These are phyloP conservation scores for Vicia faba DNA, from an alignment of 306 rosid genomes.

Conservation along the genomic window DNA sequence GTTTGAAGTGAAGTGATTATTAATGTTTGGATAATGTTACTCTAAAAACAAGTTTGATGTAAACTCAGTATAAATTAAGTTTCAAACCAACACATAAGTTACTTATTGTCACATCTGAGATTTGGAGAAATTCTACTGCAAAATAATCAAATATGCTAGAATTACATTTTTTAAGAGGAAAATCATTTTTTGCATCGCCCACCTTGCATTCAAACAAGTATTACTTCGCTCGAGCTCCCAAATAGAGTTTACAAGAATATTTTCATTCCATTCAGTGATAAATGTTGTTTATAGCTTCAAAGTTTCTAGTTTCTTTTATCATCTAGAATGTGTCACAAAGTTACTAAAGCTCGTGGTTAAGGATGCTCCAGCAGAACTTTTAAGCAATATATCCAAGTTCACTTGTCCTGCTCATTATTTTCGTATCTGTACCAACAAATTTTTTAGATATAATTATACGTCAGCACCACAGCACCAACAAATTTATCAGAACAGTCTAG, in stretches of 20 bases:
- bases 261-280: not conserved
- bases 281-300: not conserved
- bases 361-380: conserved; percentile 57
- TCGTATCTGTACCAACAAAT: conserved; percentile 67
- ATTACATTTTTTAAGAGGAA: not conserved
- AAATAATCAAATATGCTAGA: not conserved
- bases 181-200: not conserved
- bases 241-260: not conserved
- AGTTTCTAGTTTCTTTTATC: conserved; percentile 65
- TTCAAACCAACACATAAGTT: not conserved
- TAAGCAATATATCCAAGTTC: conserved; percentile 57
- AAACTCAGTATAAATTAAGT: not conserved
- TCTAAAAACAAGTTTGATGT: not conserved
- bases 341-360: conserved; percentile 50
- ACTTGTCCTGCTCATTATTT: conserved; percentile 85
- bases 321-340: conserved; percentile 74
- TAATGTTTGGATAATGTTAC: not conserved
- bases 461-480: too few relatives aligned
- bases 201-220: not conserved
- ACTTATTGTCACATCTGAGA: not conserved
- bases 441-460: too few relatives aligned
- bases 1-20: conserved; percentile 15
- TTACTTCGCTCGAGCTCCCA: not conserved
- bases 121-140: not conserved
- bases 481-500: too few relatives aligned